Conservation (phyloP, 345 rosid genomes). For the Pistacia integerrima region DNA sequence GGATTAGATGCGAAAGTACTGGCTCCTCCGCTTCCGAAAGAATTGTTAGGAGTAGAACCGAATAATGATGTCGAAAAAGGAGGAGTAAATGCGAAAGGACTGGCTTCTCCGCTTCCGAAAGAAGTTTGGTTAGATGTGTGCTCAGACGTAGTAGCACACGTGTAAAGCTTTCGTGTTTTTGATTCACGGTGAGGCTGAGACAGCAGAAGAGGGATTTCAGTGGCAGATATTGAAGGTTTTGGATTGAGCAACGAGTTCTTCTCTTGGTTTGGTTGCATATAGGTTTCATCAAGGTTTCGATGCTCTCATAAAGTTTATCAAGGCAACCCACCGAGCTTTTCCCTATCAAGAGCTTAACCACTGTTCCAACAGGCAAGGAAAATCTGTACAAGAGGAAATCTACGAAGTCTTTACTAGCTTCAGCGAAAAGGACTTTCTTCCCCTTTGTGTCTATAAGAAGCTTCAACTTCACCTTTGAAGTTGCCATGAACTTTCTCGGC, state of each 20-base stretch:
- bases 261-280: slow-evolving; percentile 8
- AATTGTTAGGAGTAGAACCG: no score
- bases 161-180: background rate
- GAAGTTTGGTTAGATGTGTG: no score
- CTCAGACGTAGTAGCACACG: background rate
- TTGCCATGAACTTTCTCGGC: background rate
- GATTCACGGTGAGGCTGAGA: background rate
- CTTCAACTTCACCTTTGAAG: slow-evolving; percentile 5
- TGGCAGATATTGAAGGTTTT: background rate
- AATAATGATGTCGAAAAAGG: no score
- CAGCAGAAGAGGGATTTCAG: background rate
- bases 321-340: slow-evolving; percentile 7
- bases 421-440: slow-evolving; percentile 25
- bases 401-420: slow-evolving; percentile 35
- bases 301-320: background rate
- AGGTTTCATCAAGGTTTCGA: slow-evolving; percentile 3
- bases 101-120: no score
- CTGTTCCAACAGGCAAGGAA: slow-evolving; percentile 28
- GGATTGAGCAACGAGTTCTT: slow-evolving; percentile 12
- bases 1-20: no score
- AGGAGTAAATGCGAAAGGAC: no score
- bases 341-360: slow-evolving; percentile 7
- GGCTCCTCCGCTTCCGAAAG: no score
- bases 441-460: slow-evolving; percentile 16
- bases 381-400: slow-evolving; percentile 33